Evolutionary conservation across 2,329 filamentous ascomycete genomes (phyloP), one percentile per base, ranked within the genome.

Genomic region (Sporothrix globosa): DNA sequence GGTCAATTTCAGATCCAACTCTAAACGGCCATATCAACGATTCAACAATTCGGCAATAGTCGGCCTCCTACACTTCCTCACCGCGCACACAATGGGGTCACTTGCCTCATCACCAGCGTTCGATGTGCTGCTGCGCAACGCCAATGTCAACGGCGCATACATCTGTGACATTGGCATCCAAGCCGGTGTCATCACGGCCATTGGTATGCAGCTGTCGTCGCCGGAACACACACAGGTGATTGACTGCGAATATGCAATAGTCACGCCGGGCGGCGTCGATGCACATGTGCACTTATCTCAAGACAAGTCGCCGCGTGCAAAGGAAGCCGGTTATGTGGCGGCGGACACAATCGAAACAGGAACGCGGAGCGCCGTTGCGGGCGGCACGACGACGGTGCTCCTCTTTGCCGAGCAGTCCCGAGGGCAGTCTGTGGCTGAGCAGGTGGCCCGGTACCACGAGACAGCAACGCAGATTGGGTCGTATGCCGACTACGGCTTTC

Each of bases 401-500:
- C 81, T 85, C 0, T 88, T 89, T 74, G 86, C 86, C 0, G 81
- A 82, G 4, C 86, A 88, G 74, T 78, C 80, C 30, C 82, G 82
- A 21, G 80, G 85, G 9, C 77, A 79, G 13, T 83, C 80, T 1
- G 84, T 85, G 78, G 85, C 80, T 78, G 90, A 87, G 78, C 92
- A 91, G 79, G 92, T 88, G 67, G 86, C 82, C 67, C 90, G 90
- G 75, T 92, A 93, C 74, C 87, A 88, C 74, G 90, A 87, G 48
- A 92, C 87, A 21, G 89, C 84, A 52, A 82, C 82, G 0, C 87
- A 88, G 21, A 91, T 81, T 74, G 70, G 70, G 19, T 87, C 78
- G 52, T 87, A 86, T 74, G 84, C 83, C 71, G 86, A 88, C 76
- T 88, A 88, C 73, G 82, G 83, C 2, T 86, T 87, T 73, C 85